Base-by-base conservation (phyloP, 2,329 filamentous ascomycete species). In the Nothophaeocryptopus gaeumannii region DNA sequence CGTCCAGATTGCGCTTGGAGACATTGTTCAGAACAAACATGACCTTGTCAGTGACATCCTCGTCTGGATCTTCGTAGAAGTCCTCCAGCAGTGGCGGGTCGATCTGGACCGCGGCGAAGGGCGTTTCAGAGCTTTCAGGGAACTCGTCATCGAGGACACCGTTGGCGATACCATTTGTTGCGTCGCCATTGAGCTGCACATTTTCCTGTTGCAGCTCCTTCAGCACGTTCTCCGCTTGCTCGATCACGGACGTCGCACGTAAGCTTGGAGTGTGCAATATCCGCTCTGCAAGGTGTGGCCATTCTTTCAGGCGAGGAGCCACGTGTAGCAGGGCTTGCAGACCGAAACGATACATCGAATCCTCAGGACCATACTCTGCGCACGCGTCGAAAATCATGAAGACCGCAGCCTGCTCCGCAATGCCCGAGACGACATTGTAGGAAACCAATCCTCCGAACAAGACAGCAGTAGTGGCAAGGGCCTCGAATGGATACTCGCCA, bases 351-450 rank as follows among this genome's bases (percentile, higher is more conserved):
- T 93, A 97, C 93, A 99, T 97, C 1, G 89, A 84, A 53, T 91
- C 84, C 30, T 95, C 87, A 0, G 87, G 83, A 30, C 80, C 74
- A 63, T 93, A 89, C 56, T 96, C 90, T 57, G 89, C 81, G 16
- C 99, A 90, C 10, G 93, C 89, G 68, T 99, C 91, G n/a, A 97
- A 76, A 56, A 99, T 95, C 89, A 99, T 96, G 12, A 88, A 90
- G 12, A 97, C 76, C n/a, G 89, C 93, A 49, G 96, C 90, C 66
- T 96, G 90, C 31, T 97, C 81, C 3, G 93, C 89, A 13, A 99
- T 81, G 36, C 90, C 86, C 5, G 90, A 89, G 43, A 99, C 87
- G 5, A 99, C 79, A 63, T 91, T 90, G 72, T 89, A 93, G 44
- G 91, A 91, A 63, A 99, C 96, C 7, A 66, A 39, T 26, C 92